These are phyloP conservation scores for sorghum (Sorghum bicolor) DNA, from an alignment of 176 grass and related monocot genomes.

Conservation along the genomic window Sorghum_bicolor_NCBIv3 NC_012870.2:8870001-8870500, in stretches of 20 bases:
- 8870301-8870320: not conserved
- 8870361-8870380: not conserved
- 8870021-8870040: not conserved
- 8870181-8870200: not conserved
- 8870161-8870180: constrained; percentile 11
- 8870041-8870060: not conserved
- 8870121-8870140: not conserved
- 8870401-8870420: not conserved
- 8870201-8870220: not conserved
- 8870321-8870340: too few relatives aligned
- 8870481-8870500: too few relatives aligned
- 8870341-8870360: not conserved
- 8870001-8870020: not conserved
- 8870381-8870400: not conserved
- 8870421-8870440: too few relatives aligned
- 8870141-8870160: not conserved
- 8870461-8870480: too few relatives aligned
- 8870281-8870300: not conserved
- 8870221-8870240: not conserved
- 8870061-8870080: not conserved
- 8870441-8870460: too few relatives aligned
- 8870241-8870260: not conserved
- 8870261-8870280: not conserved
- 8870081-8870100: not conserved
- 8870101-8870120: not conserved